Percentiles rank a stretch among this genome's conserved stretches.
Evolutionary conservation across 768 basidiomycete species (phyloP).

Genomic region (Pleurotus pulmonarius): DNA sequence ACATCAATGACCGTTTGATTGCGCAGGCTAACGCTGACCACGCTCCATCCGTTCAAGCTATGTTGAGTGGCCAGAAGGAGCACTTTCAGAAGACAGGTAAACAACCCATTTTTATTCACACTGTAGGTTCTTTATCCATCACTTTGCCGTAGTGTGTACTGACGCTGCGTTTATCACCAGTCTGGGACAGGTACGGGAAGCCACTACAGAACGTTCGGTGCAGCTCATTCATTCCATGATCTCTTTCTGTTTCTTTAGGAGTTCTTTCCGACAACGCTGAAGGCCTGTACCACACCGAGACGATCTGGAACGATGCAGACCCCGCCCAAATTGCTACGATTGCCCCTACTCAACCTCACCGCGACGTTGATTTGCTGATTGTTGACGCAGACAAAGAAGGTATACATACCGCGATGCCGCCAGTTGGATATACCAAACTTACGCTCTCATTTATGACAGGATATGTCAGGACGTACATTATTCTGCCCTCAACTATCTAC

Average conservation of each 20-base stretch:
- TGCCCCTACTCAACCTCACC: conserved; percentile 40
- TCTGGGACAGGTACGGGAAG: conserved; percentile 42
- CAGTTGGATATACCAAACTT: background rate
- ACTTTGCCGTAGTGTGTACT: background rate
- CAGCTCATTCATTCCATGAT: no score
- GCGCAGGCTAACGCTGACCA: conserved; percentile 32
- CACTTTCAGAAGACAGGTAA: conserved; percentile 36
- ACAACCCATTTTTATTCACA: conserved; percentile 54
- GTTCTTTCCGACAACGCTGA: conserved; percentile 33
- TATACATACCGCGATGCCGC: conserved; percentile 12
- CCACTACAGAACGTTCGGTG: no score
- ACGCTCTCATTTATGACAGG: conserved; percentile 23
- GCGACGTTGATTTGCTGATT: conserved; percentile 45
- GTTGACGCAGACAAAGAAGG: conserved; percentile 46
- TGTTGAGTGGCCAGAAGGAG: conserved; percentile 50
- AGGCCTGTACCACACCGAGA: conserved; percentile 33
- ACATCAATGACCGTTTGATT: background rate
- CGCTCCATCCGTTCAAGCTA: conserved; percentile 36
- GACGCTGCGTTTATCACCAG: conserved; percentile 19
- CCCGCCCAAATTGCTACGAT: conserved; percentile 42
- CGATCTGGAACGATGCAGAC: conserved; percentile 48
- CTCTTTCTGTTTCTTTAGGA: background rate
- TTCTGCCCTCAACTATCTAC: conserved; percentile 57
- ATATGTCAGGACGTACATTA: conserved; percentile 46
- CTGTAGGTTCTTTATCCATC: conserved; percentile 32